Evolutionary conservation across 2,329 filamentous ascomycete genomes (phyloP).

Genomic region (Penicillium sp.): DNA sequence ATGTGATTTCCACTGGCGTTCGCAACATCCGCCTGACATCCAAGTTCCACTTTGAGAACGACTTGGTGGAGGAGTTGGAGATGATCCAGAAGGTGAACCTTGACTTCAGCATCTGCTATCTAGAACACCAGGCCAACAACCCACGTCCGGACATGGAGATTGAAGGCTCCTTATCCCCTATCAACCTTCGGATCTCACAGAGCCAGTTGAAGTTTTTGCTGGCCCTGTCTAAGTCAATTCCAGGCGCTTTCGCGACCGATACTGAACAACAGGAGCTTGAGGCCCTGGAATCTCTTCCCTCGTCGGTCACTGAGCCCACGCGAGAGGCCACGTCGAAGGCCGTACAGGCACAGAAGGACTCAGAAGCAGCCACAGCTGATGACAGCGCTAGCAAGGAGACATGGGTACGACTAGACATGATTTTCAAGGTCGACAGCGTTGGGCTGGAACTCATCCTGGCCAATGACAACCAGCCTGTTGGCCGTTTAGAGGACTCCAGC

Average conservation of each 20-base stretch:
- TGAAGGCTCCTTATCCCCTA: constrained; percentile 83
- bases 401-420: constrained; percentile 90
- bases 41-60: constrained; percentile 71
- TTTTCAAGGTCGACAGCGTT: constrained; percentile 83
- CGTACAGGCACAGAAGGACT: constrained; percentile 49
- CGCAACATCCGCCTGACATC: constrained; percentile 88
- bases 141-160: constrained; percentile 88
- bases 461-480: constrained; percentile 69
- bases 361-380: constrained; percentile 54
- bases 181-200: constrained; percentile 84
- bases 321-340: constrained; percentile 46
- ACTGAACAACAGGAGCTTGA: constrained; percentile 66
- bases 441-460: constrained; percentile 82
- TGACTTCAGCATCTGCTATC: constrained; percentile 84
- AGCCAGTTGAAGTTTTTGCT: constrained; percentile 85
- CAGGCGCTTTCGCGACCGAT: constrained; percentile 76
- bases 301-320: constrained; percentile 48
- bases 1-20: constrained; percentile 86
- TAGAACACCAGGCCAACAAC: constrained; percentile 71
- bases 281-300: constrained; percentile 66
- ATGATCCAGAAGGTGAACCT: constrained; percentile 97
- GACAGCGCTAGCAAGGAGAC: constrained; percentile 54
- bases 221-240: constrained; percentile 80
- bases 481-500: constrained; percentile 70
- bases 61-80: constrained; percentile 76